These are phyloP conservation scores for Vitis hybrid DNA, from an alignment of 177 flowering plant species.

Conservation along the genomic window DNA sequence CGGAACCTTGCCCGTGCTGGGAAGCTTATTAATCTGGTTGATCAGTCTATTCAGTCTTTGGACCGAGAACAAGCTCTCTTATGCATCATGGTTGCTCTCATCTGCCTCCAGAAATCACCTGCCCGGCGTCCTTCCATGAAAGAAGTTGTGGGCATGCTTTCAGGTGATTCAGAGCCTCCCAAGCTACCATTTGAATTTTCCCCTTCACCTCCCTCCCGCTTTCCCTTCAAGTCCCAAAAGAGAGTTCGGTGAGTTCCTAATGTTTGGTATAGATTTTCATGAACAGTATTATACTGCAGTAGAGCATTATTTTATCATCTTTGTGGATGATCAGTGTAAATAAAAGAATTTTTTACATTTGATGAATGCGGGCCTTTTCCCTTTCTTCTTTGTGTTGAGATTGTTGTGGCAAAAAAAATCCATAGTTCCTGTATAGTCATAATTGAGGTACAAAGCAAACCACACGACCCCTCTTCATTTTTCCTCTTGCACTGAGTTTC, in stretches of 20 bases:
- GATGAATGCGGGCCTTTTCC: constrained; percentile 3
- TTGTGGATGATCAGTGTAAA: constrained; percentile 13
- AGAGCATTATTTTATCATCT: constrained; percentile 7
- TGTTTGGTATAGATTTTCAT: constrained; percentile 11
- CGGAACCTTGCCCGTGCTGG: constrained; percentile 75
- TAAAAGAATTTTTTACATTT: not conserved
- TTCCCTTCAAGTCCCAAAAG: constrained; percentile 60
- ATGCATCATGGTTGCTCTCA: constrained; percentile 81
- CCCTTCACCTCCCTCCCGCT: constrained; percentile 83
- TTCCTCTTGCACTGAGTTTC: not conserved
- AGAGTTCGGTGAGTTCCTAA: constrained; percentile 50
- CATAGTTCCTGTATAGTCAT: not conserved
- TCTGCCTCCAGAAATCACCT: constrained; percentile 83
- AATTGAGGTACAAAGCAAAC: not conserved
- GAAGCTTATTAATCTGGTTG: constrained; percentile 81
- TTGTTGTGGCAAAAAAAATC: not conserved
- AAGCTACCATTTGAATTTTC: constrained; percentile 79
- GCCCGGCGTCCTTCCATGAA: constrained; percentile 68
- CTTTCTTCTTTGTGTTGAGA: constrained; percentile 1
- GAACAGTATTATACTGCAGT: constrained; percentile 7
- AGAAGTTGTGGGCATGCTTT: constrained; percentile 82
- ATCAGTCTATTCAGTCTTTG: constrained; percentile 54
- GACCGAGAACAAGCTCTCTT: constrained; percentile 68
- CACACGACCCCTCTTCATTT: constrained; percentile 2
- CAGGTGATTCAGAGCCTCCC: constrained; percentile 67